phyloP scores from a whole-genome alignment of 441 rosid genomes.

The Erodium chrysanthum region DNA sequence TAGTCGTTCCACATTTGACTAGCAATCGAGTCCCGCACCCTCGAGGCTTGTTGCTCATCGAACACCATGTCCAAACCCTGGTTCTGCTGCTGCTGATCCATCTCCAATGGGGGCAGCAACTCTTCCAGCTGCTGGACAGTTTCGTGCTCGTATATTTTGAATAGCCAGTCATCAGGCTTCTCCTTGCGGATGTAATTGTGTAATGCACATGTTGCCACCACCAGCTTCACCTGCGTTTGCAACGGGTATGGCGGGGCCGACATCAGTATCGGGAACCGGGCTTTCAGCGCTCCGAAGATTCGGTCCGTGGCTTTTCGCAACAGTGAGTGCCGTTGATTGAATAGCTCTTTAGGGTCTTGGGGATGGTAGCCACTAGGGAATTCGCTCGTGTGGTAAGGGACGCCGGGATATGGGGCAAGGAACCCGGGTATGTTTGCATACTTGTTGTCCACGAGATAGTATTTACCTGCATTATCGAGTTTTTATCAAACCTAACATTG shows the following conservation, averaged over 20 bases:
- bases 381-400: conserved; percentile 23
- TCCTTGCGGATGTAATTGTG: conserved; percentile 72
- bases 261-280: conserved; percentile 67
- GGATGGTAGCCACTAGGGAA: conserved; percentile 36
- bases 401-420: conserved; percentile 52
- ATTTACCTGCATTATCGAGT: conserved; percentile 46
- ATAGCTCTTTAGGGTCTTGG: conserved; percentile 53
- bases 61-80: conserved; percentile 31
- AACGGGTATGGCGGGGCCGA: conserved; percentile 87
- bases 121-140: conserved; percentile 16
- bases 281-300: conserved; percentile 57
- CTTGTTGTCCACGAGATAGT: conserved; percentile 63
- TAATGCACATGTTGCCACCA: conserved; percentile 74
- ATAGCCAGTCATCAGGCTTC: conserved; percentile 65
- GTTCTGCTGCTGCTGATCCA: conserved; percentile 30
- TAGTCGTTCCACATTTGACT: conserved; percentile 60
- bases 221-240: conserved; percentile 79
- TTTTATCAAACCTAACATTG: not conserved
- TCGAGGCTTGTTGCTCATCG: conserved; percentile 35
- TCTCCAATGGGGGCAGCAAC: conserved; percentile 20
- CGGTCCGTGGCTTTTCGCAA: conserved; percentile 43
- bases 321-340: conserved; percentile 59
- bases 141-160: conserved; percentile 27
- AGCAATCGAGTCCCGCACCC: conserved; percentile 62
- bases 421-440: conserved; percentile 64